These are phyloP conservation scores for Fistulifera solaris DNA, from an alignment of 108 stramenopile genomes.

Conservation along the genomic window DNA sequence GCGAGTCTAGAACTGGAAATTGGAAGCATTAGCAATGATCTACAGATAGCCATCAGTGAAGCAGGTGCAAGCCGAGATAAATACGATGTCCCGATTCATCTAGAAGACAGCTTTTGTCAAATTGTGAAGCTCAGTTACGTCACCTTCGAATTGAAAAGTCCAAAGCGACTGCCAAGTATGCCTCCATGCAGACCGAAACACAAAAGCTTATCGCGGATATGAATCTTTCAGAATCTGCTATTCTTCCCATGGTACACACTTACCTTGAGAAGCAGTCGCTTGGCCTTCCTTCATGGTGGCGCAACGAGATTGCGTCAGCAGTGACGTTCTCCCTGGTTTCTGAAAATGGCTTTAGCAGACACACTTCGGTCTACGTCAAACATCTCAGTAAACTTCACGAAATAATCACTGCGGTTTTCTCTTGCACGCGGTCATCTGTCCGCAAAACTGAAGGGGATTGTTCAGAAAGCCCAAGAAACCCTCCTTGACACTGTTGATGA, in stretches of 20 bases:
- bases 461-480: constrained; percentile 54
- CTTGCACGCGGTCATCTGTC: constrained; percentile 34
- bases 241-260: constrained; percentile 22
- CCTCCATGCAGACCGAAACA: constrained; percentile 22
- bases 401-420: no score
- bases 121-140: background rate
- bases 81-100: no score
- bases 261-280: background rate
- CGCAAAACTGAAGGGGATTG: constrained; percentile 26
- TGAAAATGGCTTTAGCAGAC: background rate
- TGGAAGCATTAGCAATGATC: background rate
- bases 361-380: no score
- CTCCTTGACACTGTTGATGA: constrained; percentile 60
- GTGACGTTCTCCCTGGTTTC: background rate
- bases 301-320: constrained; percentile 7
- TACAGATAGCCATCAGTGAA: background rate
- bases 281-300: constrained; percentile 40
- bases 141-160: constrained; percentile 45
- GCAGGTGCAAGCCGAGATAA: no score
- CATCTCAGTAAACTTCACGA: no score
- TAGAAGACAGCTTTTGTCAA: no score
- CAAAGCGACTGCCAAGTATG: constrained; percentile 31
- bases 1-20: background rate
- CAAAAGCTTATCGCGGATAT: constrained; percentile 32
- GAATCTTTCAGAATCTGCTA: constrained; percentile 29